Evolutionary conservation across 2,329 filamentous ascomycete species (phyloP).

Genomic region (Pleoardoris graminearum): DNA sequence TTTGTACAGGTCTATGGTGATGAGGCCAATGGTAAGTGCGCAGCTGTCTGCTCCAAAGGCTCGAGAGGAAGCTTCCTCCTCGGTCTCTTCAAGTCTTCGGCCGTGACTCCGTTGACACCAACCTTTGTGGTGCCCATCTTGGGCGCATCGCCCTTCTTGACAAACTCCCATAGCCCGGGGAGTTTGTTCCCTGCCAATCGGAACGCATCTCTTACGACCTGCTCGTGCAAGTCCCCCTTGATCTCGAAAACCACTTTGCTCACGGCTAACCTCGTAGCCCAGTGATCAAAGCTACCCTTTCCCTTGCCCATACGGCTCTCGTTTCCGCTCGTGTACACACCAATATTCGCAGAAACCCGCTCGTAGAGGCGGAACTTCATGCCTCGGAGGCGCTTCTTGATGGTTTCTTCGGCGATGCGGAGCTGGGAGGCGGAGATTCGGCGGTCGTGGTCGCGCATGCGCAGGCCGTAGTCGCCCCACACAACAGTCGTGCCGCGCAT

Average conservation of each 20-base stretch:
- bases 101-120: constrained; percentile 70
- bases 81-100: constrained; percentile 81
- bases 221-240: constrained; percentile 89
- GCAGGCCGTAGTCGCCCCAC: constrained; percentile 94
- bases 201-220: constrained; percentile 91
- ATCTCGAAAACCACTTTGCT: constrained; percentile 93
- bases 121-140: constrained; percentile 93
- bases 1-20: constrained; percentile 16
- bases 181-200: constrained; percentile 92
- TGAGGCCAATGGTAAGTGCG: constrained; percentile 64
- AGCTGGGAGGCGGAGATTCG: constrained; percentile 85
- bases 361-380: constrained; percentile 93
- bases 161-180: constrained; percentile 89
- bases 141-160: constrained; percentile 86
- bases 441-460: constrained; percentile 91
- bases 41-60: constrained; percentile 59
- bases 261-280: constrained; percentile 86
- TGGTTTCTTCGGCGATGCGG: constrained; percentile 90
- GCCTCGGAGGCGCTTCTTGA: constrained; percentile 83
- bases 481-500: constrained; percentile 91
- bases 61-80: constrained; percentile 65
- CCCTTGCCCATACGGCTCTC: constrained; percentile 99
- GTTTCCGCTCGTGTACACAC: constrained; percentile 93
- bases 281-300: constrained; percentile 96
- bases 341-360: constrained; percentile 87